Base-by-base conservation (phyloP, 106 monocot genomes). In the Allium cepa region DNA sequence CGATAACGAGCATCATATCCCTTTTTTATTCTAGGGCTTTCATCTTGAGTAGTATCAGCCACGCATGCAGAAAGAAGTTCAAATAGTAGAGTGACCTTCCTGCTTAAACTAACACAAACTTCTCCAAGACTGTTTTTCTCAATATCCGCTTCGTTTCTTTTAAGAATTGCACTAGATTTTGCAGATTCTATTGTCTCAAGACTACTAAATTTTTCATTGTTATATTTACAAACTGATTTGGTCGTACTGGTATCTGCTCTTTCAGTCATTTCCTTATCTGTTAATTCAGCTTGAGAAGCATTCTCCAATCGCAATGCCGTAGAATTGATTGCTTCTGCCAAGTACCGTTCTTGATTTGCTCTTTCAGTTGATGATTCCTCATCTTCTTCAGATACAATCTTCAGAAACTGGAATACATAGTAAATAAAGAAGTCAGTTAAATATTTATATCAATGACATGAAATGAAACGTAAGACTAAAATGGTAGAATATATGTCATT, bases 1-100 rank as follows among this genome's bases (percentile, higher is more conserved):
- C 95, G 95, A 59, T 86, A 88, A 26, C 95, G 85, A 49, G 91
- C 84, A 84, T 95, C 95, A 86, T 95, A 95, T 3, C 95, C 95
- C 67, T 78, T 94, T 62, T 82, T 82, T 17, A 64, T 22, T 7
- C 48, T 61, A 57, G 68, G 76, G 9, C 68, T 50, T 27, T 70
- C 73, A 49, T 84, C 78, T 70, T 80, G 60, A 56, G 87, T 73
- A 62, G 70, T 52, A 79, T 88, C 91, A 69, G 91, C 87, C 69
- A 95, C 76, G 78, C 95, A 95, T 17, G 95, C 91, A 73, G 95
- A 95, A 56, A 95, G 85, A 79, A 95, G 87, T 49, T 88, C 88
- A 76, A 77, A 95, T 18, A 95, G 64, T 66, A 95, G 47, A 26
- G 75, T 73, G 57, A 88, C 47, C 74, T 85, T 88, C 52, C 67